These are phyloP conservation scores for Apiotrichum siamense DNA, from an alignment of 1,284 basidiomycete genomes.

Conservation along the genomic window DNA sequence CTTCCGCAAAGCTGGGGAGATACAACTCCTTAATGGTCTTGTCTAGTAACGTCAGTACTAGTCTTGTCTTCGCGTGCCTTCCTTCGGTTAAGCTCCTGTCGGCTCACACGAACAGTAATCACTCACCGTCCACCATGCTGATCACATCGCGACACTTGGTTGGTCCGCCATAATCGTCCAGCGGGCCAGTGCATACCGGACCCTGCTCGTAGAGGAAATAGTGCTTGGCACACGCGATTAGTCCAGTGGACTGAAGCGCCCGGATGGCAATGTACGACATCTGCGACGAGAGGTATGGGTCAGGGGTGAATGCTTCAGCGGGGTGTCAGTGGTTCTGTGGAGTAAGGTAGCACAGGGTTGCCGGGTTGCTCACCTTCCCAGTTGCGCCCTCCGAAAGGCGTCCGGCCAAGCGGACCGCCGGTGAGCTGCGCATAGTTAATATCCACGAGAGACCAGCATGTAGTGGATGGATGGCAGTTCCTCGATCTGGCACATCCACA, in stretches of 20 bases:
- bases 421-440: constrained; percentile 37
- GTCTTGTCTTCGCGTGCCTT: no score
- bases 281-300: constrained; percentile 46
- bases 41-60: constrained; percentile 30
- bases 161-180: constrained; percentile 26
- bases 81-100: not conserved
- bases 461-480: no score
- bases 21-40: constrained; percentile 48
- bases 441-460: no score
- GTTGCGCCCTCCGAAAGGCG: constrained; percentile 46
- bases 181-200: constrained; percentile 33
- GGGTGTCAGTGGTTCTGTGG: not conserved
- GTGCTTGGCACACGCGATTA: constrained; percentile 48
- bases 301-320: constrained; percentile 45
- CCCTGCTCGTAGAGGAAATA: constrained; percentile 47
- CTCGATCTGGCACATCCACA: no score
- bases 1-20: constrained; percentile 49
- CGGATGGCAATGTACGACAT: constrained; percentile 42
- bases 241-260: constrained; percentile 42
- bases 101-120: not conserved
- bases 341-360: not conserved
- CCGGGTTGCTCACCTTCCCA: constrained; percentile 41
- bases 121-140: constrained; percentile 37
- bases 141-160: constrained; percentile 29
- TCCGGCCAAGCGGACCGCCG: constrained; percentile 47